Conservation (phyloP, 2,329 filamentous ascomycete species). For the Orbilia ellipsospora region DNA sequence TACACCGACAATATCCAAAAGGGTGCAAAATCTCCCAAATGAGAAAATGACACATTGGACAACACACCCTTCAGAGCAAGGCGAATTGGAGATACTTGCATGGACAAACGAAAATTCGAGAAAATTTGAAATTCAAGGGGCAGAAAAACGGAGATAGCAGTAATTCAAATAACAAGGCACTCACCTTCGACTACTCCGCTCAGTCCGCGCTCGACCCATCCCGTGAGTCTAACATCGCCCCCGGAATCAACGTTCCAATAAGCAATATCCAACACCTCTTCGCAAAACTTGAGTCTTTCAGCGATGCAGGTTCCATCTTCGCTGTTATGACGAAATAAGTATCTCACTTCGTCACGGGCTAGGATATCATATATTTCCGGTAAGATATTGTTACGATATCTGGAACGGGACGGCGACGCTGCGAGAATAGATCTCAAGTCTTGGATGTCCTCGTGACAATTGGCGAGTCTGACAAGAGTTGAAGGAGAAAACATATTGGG, state of each 20-base stretch:
- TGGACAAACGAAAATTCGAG: background rate
- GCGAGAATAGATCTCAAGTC: constrained; percentile 12
- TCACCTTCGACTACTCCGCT: constrained; percentile 40
- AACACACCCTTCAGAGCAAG: background rate
- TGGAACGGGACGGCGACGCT: constrained; percentile 14
- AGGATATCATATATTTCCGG: constrained; percentile 39
- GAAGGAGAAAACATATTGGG: constrained; percentile 40
- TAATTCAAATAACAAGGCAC: constrained; percentile 11
- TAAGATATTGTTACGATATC: constrained; percentile 15
- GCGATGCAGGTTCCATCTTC: constrained; percentile 12
- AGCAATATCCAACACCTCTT: constrained; percentile 43
- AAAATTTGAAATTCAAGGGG: constrained; percentile 5
- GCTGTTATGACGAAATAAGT: constrained; percentile 22
- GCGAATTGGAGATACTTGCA: background rate
- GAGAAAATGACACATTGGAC: constrained; percentile 30
- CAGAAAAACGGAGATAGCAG: background rate
- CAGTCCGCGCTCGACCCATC: constrained; percentile 49
- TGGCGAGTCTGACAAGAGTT: constrained; percentile 26
- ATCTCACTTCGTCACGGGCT: constrained; percentile 24
- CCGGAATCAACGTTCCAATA: constrained; percentile 52
- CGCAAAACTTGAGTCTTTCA: constrained; percentile 33
- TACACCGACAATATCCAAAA: too few relatives aligned
- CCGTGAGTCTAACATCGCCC: constrained; percentile 33
- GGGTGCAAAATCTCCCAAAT: background rate
- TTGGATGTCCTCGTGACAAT: constrained; percentile 31